Conservation (phyloP, 257 asterid genomes). For the Solanum ahanhuiri region DNA sequence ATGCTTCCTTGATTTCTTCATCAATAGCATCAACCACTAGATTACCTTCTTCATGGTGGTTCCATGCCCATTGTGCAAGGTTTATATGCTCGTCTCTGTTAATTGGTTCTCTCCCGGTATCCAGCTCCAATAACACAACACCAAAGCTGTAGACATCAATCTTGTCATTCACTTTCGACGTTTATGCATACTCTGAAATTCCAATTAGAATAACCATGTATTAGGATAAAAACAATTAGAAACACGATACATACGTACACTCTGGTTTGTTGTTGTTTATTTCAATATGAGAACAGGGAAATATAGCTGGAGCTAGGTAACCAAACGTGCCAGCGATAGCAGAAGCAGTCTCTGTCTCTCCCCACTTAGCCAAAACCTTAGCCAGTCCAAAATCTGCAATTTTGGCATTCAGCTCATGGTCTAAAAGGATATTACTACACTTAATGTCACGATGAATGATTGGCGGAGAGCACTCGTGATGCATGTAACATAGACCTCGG, state of each 20-base stretch:
- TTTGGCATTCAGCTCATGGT: conserved; percentile 27
- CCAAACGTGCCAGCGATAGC: conserved; percentile 54
- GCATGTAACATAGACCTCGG: conserved; percentile 49
- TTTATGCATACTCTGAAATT: conserved; percentile 13
- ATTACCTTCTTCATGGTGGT: conserved; percentile 26
- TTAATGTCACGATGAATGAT: conserved; percentile 43
- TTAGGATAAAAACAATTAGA: neutral
- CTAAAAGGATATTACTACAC: conserved; percentile 40
- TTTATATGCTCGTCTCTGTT: conserved; percentile 43
- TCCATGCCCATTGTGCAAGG: conserved; percentile 80
- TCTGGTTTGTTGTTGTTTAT: neutral
- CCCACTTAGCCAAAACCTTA: conserved; percentile 11
- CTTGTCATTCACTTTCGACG: conserved; percentile 22
- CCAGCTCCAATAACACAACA: conserved; percentile 28
- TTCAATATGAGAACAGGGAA: neutral
- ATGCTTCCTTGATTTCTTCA: conserved; percentile 29
- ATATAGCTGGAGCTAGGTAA: conserved; percentile 44
- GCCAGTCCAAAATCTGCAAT: conserved; percentile 29
- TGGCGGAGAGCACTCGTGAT: conserved; percentile 41
- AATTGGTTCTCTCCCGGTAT: conserved; percentile 22
- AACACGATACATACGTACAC: neutral
- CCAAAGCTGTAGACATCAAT: conserved; percentile 30
- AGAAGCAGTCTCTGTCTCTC: conserved; percentile 25
- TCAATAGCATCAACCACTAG: conserved; percentile 11
- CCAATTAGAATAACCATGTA: neutral